Evolutionary conservation across 345 rosid species (phyloP), one percentile per base, ranked within the genome.

Genomic region (Heritiera littoralis): DNA sequence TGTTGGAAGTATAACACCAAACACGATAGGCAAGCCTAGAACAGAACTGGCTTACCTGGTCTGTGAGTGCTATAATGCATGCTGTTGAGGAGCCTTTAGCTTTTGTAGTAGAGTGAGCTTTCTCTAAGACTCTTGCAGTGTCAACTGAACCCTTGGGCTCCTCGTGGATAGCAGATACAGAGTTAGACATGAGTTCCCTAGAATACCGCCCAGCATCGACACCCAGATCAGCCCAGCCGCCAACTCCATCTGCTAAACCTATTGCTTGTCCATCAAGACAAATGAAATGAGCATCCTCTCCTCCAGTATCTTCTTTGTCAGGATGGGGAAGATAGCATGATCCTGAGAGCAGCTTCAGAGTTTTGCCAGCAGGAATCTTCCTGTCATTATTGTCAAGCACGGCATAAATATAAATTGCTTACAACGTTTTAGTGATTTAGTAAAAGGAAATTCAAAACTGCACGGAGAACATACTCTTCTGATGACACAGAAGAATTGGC

Each of bases 241-340:
- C 99, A 82, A 96, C 99, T 69, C 98, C 99, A 85, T 96, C 99
- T 41, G 99, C 99, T 82, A 94, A 93, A 58, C 98, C 98, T 48
- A 96, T 69, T 18, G 98, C 99, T 66, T 96, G 97, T 80, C 89
- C 91, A 79, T 94, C 93, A 14, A 86, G 51, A 82, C 97, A 93
- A 41, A 96, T 88, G 77, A 96, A 96, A 80, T 96, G 99, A 20
- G 99, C 99, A 90, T 96, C 99, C 84, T 96, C 99, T 69, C 99
- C 99, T n/a, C 99, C 99, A 20, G 98, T 94, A 58, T 89, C 94
- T 82, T 94, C 99, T 88, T 96, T 96, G 79, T 94, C 99, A 79
- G 99, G 99, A 92, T 96, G 98, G 1, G 99, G 99, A 60, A 96
- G 84, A 82, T 84, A 96, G 86, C 94, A 96, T 0, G 98, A 94